phyloP scores from a whole-genome alignment of 2,329 filamentous ascomycete genomes.

The Fusarium sp. region DNA sequence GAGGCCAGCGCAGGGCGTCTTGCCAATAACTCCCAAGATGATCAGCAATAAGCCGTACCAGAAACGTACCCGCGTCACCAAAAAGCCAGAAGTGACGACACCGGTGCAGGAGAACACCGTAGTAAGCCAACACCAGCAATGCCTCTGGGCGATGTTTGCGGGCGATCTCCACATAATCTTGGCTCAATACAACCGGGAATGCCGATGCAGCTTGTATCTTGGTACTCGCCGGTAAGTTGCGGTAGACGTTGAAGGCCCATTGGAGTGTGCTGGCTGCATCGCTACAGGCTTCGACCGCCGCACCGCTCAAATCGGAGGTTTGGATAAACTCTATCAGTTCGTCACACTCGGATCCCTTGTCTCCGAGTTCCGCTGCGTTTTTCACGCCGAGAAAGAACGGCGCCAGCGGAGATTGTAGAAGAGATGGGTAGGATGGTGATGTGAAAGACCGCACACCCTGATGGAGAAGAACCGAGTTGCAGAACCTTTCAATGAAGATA shows the following conservation, averaged over 20 bases:
- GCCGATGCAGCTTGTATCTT: conserved; percentile 52
- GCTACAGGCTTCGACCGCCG: conserved; percentile 50
- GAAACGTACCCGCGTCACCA: conserved; percentile 50
- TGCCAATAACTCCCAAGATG: conserved; percentile 54
- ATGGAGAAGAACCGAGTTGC: conserved; percentile 59
- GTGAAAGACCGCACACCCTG: conserved; percentile 58
- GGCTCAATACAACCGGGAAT: conserved; percentile 52
- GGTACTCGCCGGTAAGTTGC: conserved; percentile 41
- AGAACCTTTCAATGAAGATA: conserved; percentile 57
- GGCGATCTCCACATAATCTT: conserved; percentile 54
- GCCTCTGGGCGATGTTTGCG: conserved; percentile 56
- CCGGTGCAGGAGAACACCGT: conserved; percentile 62
- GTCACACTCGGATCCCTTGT: conserved; percentile 47
- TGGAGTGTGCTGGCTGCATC: conserved; percentile 50
- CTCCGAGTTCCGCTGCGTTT: conserved; percentile 23
- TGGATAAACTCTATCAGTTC: conserved; percentile 50
- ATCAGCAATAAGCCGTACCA: conserved; percentile 52
- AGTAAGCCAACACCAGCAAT: conserved; percentile 63
- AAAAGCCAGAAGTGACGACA: conserved; percentile 58
- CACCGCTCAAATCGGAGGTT: conserved; percentile 49
- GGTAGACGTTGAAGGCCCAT: conserved; percentile 53
- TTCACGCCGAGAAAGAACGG: conserved; percentile 45
- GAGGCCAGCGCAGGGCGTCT: conserved; percentile 52
- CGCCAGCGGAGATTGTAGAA: conserved; percentile 54
- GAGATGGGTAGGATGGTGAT: conserved; percentile 51